phyloP scores from a whole-genome alignment of 371 early-diverging fungal species.

The Mucor saturninus region DNA sequence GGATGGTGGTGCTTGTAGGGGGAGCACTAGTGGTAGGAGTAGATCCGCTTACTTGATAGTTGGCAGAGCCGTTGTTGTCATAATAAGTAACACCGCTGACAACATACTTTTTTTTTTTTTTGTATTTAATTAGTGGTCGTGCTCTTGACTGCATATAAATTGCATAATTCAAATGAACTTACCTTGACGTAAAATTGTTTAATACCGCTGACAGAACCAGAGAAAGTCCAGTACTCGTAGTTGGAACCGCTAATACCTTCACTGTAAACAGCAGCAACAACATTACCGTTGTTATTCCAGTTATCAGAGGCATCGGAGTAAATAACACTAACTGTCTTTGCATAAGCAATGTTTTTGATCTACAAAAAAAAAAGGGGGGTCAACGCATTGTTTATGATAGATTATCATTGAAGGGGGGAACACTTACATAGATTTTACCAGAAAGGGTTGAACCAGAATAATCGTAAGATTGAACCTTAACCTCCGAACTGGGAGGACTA shows the following conservation, averaged over 20 bases:
- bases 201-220: constrained; percentile 35
- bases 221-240: constrained; percentile 48
- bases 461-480: constrained; percentile 27
- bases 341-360: constrained; percentile 46
- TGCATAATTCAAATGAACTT: neutral
- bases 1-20: constrained; percentile 22
- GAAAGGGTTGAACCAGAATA: constrained; percentile 27
- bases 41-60: constrained; percentile 20
- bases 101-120: constrained; percentile 29
- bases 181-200: constrained; percentile 45
- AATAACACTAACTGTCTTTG: constrained; percentile 39
- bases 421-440: constrained; percentile 38
- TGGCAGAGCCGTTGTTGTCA: constrained; percentile 36
- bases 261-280: constrained; percentile 27
- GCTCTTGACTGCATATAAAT: neutral
- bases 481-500: constrained; percentile 21
- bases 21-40: constrained; percentile 24
- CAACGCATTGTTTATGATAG: neutral
- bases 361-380: neutral
- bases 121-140: too few species aligned
- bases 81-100: constrained; percentile 43
- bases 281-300: constrained; percentile 34
- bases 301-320: constrained; percentile 33
- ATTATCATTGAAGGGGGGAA: neutral
- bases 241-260: constrained; percentile 30